A percentile compares a stretch with the other conserved stretches of the same genome.
phyloP scores from a whole-genome alignment of 495 filamentous ascomycete genomes.

The Penicillium parvum region DNA sequence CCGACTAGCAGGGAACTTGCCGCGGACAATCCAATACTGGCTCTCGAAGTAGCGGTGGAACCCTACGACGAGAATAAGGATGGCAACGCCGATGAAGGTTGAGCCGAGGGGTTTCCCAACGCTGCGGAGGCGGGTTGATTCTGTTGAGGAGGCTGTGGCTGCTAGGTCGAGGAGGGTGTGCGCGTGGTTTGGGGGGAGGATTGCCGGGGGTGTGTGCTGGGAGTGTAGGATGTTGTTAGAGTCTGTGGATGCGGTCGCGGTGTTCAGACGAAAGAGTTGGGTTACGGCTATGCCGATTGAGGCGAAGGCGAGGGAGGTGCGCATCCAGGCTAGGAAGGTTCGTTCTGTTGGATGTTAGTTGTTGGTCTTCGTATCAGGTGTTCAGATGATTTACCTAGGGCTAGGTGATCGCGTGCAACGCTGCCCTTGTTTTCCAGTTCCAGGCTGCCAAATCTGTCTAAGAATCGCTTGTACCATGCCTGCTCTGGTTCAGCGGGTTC shows the following conservation, averaged over 20 bases:
- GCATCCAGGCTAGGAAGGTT: slow-evolving; percentile 95
- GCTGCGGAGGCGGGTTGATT: slow-evolving; percentile 54
- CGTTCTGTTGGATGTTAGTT: slow-evolving; percentile 59
- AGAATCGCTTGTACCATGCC: slow-evolving; percentile 46
- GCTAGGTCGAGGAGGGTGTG: slow-evolving; percentile 9
- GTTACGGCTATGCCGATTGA: slow-evolving; percentile 95
- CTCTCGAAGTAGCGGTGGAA: slow-evolving; percentile 65
- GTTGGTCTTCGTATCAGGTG: no score
- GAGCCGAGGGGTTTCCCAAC: slow-evolving; percentile 91
- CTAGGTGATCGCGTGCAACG: slow-evolving; percentile 91
- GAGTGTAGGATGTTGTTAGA: slow-evolving; percentile 1
- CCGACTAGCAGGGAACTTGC: slow-evolving; percentile 90
- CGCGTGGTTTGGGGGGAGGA: slow-evolving; percentile 18
- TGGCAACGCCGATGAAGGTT: slow-evolving; percentile 84
- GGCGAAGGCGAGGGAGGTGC: slow-evolving; percentile 92
- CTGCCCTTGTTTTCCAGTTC: slow-evolving; percentile 97
- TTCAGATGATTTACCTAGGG: slow-evolving; percentile 60
- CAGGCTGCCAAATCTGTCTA: slow-evolving; percentile 72
- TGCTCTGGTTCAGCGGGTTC: slow-evolving; percentile 17
- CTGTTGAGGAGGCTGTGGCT: slow-evolving; percentile 7
- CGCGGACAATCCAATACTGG: slow-evolving; percentile 82
- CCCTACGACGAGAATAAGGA: slow-evolving; percentile 79
- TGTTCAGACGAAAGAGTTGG: slow-evolving; percentile 92
- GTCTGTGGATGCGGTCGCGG: slow-evolving; percentile 29
- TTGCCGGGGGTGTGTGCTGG: slow-evolving; percentile 10